Evolutionary conservation across 1,139 yeast species (phyloP).

Genomic region (Yamadazyma membranifaciens): DNA sequence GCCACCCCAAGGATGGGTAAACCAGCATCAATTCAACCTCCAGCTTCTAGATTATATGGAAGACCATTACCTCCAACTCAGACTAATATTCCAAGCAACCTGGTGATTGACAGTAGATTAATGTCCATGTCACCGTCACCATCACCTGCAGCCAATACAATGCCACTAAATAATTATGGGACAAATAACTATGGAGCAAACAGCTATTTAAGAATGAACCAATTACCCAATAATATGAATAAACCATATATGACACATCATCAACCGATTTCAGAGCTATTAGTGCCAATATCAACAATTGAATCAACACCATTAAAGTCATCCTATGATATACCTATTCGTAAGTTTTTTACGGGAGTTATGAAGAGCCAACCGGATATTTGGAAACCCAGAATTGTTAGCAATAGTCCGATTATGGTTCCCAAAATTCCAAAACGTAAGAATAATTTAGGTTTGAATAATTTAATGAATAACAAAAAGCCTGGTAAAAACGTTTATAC

Average conservation of each 20-base stretch:
- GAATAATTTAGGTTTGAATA: background rate
- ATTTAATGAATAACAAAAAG: slow-evolving; percentile 20
- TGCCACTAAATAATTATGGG: slow-evolving; percentile 14
- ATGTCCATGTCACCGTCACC: slow-evolving; percentile 13
- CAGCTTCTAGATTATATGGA: slow-evolving; percentile 37
- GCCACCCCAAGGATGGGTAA: slow-evolving; percentile 42
- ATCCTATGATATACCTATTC: slow-evolving; percentile 10
- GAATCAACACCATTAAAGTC: slow-evolving; percentile 13
- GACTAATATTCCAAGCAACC: slow-evolving; percentile 12
- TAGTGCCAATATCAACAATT: slow-evolving; percentile 28
- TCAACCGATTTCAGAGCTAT: slow-evolving; percentile 35
- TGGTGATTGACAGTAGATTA: slow-evolving; percentile 19
- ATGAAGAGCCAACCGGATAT: slow-evolving; percentile 25
- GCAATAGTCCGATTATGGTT: slow-evolving; percentile 27
- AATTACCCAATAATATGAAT: slow-evolving; percentile 9
- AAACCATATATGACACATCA: slow-evolving; percentile 22
- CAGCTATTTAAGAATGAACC: slow-evolving; percentile 9
- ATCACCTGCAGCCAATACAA: slow-evolving; percentile 5
- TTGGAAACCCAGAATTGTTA: slow-evolving; percentile 31
- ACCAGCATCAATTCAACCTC: slow-evolving; percentile 49
- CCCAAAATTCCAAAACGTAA: slow-evolving; percentile 48
- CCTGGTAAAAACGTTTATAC: slow-evolving; percentile 61
- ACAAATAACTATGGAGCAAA: background rate
- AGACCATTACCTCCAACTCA: slow-evolving; percentile 11
- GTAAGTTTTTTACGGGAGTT: slow-evolving; percentile 21